phyloP scores from a whole-genome alignment of 345 rosid genomes.

The Hibiscus mutabilis region DNA sequence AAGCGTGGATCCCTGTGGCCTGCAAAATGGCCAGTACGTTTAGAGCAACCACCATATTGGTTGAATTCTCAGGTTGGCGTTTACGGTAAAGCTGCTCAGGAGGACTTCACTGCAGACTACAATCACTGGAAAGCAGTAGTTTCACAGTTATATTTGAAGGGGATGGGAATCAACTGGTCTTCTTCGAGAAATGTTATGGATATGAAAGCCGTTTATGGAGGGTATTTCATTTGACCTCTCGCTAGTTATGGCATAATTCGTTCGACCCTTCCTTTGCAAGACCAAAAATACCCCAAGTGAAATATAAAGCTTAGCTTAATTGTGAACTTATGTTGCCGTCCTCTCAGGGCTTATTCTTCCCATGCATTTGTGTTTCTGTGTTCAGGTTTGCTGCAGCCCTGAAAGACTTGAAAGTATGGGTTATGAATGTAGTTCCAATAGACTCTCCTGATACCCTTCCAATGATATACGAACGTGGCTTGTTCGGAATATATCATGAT shows the following conservation, averaged over 20 bases:
- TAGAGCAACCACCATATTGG: conserved; percentile 71
- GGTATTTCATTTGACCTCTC: conserved; percentile 29
- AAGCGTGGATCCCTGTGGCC: conserved; percentile 75
- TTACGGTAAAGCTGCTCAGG: conserved; percentile 61
- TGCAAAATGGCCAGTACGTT: conserved; percentile 56
- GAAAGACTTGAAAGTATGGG: conserved; percentile 72
- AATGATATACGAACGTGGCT: conserved; percentile 77
- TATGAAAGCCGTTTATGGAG: conserved; percentile 94
- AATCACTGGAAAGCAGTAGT: conserved; percentile 61
- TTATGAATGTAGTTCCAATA: conserved; percentile 74
- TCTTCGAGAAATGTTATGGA: conserved; percentile 78
- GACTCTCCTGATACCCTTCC: conserved; percentile 81
- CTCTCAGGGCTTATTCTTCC: background rate
- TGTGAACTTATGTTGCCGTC: background rate
- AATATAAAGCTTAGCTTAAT: background rate
- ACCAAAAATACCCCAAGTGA: background rate
- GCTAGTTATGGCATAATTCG: background rate
- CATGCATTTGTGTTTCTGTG: conserved; percentile 8
- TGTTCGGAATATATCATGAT: conserved; percentile 82
- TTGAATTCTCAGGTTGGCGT: conserved; percentile 52
- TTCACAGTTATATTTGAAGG: conserved; percentile 48
- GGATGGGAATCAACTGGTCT: conserved; percentile 61
- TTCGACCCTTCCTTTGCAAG: conserved; percentile 9
- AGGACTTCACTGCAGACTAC: conserved; percentile 58
- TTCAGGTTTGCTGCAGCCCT: conserved; percentile 73